These are phyloP conservation scores for Zygosaccharomyces lentus DNA, from an alignment of 805 yeast species.

Conservation along the genomic window DNA sequence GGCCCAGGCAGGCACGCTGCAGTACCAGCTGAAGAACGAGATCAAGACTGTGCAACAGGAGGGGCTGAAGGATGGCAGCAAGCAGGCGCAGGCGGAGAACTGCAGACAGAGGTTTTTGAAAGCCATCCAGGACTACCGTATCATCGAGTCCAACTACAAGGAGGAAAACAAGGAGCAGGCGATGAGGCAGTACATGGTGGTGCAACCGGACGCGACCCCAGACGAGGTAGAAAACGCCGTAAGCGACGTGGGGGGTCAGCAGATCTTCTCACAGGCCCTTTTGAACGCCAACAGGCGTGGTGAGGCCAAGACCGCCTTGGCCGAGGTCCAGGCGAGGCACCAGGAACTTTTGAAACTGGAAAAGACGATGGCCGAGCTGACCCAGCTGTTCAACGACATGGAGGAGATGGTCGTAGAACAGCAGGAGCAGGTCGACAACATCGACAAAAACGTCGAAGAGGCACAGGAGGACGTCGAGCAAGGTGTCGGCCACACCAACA, in stretches of 20 bases:
- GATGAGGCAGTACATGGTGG: conserved; percentile 86
- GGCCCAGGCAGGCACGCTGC: conserved; percentile 74
- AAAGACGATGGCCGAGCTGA: conserved; percentile 91
- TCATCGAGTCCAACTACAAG: conserved; percentile 80
- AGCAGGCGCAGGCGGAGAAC: conserved; percentile 86
- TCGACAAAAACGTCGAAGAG: conserved; percentile 70
- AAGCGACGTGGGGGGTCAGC: conserved; percentile 80
- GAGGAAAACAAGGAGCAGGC: conserved; percentile 83
- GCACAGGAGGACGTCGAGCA: conserved; percentile 91
- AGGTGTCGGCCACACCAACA: conserved; percentile 90
- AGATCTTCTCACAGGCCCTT: conserved; percentile 90
- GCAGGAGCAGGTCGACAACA: conserved; percentile 78
- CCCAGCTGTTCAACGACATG: conserved; percentile 93
- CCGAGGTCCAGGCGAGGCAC: conserved; percentile 95
- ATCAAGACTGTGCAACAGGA: conserved; percentile 72
- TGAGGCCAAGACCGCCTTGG: conserved; percentile 90
- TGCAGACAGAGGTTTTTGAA: conserved; percentile 79
- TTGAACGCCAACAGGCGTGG: conserved; percentile 84
- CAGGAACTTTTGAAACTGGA: conserved; percentile 92
- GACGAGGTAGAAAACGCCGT: conserved; percentile 81
- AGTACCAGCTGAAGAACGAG: conserved; percentile 65
- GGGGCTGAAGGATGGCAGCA: conserved; percentile 69
- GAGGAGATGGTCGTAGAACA: conserved; percentile 95
- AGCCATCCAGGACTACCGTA: conserved; percentile 80
- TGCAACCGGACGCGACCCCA: conserved; percentile 78